phyloP scores from a whole-genome alignment of 2,329 filamentous ascomycete genomes.

The Annulohypoxylon truncatum region DNA sequence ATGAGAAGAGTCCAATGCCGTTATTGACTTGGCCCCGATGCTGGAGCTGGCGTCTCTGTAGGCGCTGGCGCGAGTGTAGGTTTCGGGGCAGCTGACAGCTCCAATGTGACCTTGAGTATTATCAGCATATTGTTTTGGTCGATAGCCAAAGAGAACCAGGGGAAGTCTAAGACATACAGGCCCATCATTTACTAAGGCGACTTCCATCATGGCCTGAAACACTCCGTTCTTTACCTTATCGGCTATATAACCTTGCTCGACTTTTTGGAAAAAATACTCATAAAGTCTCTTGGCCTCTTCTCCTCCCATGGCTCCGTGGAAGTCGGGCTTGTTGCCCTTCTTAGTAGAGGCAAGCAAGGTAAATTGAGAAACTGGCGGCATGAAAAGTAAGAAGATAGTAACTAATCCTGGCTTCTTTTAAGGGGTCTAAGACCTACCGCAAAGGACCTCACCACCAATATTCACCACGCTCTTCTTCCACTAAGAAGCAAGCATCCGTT shows the following conservation, averaged over 20 bases:
- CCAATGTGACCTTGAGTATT: conserved; percentile 54
- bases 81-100: conserved; percentile 48
- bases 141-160: neutral
- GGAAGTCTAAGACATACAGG: conserved; percentile 66
- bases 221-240: conserved; percentile 93
- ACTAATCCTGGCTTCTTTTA: neutral
- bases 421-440: conserved; percentile 68
- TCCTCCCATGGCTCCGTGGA: conserved; percentile 85
- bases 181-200: conserved; percentile 88
- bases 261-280: conserved; percentile 81
- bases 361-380: conserved; percentile 86
- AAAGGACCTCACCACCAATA: conserved; percentile 91
- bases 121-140: conserved; percentile 24
- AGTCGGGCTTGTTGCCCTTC: conserved; percentile 95
- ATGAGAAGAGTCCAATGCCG: neutral
- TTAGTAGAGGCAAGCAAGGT: conserved; percentile 93
- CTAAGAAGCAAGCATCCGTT: conserved; percentile 56
- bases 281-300: conserved; percentile 85
- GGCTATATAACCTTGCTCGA: conserved; percentile 75
- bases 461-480: conserved; percentile 94
- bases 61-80: conserved; percentile 31
- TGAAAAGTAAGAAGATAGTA: conserved; percentile 2
- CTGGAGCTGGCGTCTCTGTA: neutral
- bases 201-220: conserved; percentile 99
- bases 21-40: conserved; percentile 9